Percentiles rank a stretch among this genome's conserved stretches.
phyloP scores from a whole-genome alignment of 1,139 yeast species.

The Zygoascus hellenicus region DNA sequence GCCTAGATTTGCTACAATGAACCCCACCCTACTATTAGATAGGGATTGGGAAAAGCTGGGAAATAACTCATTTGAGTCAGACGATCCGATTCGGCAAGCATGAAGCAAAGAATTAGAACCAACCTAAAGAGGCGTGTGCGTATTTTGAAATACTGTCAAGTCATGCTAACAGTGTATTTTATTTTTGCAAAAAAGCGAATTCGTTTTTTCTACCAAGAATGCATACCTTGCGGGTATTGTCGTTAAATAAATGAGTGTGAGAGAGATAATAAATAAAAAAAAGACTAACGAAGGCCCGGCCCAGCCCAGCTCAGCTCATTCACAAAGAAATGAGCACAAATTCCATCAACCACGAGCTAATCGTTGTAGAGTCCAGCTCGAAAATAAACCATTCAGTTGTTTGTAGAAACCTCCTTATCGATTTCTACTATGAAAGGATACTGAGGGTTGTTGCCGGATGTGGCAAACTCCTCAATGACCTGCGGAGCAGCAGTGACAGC shows the following conservation, averaged over 20 bases:
- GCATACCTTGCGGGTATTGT: not conserved
- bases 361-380: no score
- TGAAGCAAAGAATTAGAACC: no score
- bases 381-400: not conserved
- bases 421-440: slow-evolving; percentile 38
- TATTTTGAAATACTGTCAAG: no score
- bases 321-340: no score
- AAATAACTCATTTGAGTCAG: no score
- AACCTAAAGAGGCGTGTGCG: no score
- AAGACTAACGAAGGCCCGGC: not conserved
- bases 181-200: not conserved
- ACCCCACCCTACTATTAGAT: no score
- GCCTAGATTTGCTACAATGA: no score
- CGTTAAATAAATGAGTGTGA: not conserved
- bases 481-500: slow-evolving; percentile 34
- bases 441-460: slow-evolving; percentile 24
- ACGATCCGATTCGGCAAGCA: no score
- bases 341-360: no score
- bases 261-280: not conserved
- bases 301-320: no score
- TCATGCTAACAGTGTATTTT: not conserved
- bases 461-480: slow-evolving; percentile 25
- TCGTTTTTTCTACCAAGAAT: not conserved
- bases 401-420: slow-evolving; percentile 32
- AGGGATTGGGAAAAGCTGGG: no score